These are phyloP conservation scores for Entomortierella parvispora DNA, from an alignment of 192 early-diverging fungal genomes.

Conservation along the genomic window DNA sequence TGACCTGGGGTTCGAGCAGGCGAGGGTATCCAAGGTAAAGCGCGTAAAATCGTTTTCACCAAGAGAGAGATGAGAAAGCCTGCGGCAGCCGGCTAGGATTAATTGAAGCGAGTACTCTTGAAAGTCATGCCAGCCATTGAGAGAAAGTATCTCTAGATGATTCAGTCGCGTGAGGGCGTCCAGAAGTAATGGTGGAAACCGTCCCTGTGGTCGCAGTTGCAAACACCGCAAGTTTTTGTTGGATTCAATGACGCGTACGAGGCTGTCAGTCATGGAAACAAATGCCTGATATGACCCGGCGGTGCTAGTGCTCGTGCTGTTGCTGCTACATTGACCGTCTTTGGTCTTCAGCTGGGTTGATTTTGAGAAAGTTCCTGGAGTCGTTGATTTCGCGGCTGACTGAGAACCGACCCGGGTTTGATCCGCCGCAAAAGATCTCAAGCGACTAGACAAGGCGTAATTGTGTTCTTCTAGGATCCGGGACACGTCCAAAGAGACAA, in stretches of 20 bases:
- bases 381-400: background rate
- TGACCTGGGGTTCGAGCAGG: background rate
- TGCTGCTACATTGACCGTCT: background rate
- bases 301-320: background rate
- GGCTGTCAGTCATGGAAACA: conserved; percentile 9
- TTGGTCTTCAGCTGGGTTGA: background rate
- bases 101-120: conserved; percentile 38
- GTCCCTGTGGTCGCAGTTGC: conserved; percentile 17
- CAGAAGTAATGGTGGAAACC: conserved; percentile 14
- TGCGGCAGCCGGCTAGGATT: conserved; percentile 19
- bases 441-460: background rate
- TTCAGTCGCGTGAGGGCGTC: conserved; percentile 17
- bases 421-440: background rate
- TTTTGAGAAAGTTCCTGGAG: background rate
- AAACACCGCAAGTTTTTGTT: conserved; percentile 24
- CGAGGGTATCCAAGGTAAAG: conserved; percentile 24
- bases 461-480: background rate
- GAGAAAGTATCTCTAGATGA: conserved; percentile 15
- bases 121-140: conserved; percentile 45
- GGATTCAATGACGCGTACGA: conserved; percentile 9
- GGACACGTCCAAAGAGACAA: conserved; percentile 32
- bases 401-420: background rate
- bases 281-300: conserved; percentile 9
- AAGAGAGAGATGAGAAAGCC: conserved; percentile 25
- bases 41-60: conserved; percentile 41